Base-by-base conservation (phyloP, 306 rosid species). In the Castanea sativa region DNA sequence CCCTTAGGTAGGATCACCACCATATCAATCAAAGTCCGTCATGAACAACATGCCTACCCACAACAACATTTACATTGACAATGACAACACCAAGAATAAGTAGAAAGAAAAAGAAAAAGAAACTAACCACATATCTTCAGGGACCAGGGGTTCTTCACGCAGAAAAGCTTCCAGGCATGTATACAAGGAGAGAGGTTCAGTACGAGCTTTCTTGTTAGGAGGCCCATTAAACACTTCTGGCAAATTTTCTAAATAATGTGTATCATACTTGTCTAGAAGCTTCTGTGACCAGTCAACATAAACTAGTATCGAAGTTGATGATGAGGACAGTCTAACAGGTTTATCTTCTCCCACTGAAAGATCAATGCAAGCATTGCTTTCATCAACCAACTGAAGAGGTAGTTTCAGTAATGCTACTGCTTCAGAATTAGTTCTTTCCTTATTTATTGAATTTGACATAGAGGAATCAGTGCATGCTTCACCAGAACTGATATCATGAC, bases 81-180 rank as follows among this genome's bases (percentile, higher is more conserved):
- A 64, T 18, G 52, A 67, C 72, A 9, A 1, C 56, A 16, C 25
- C 55, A 70, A 69, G 18, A 21, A 67, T 53, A 58, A 75, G 63
- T 41, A 63, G 58, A 51, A 25, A 61, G 43, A 30, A 83, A 69
- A 73, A 83, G 78, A 73, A 70, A 35, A 80, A 76, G 21, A 78
- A 60, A 82, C 98, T 87, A 77, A 95, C 99, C 99, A 95, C 99
- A 95, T 95, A 84, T 95, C 99, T 88, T 95, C 98, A 82, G 98
- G 99, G 76, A 95, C 99, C 78, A 95, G 75, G 73, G 99, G 99
- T 81, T 95, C 99, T 89, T 95, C 99, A 25, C 98, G 96, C 82
- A 95, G 89, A 86, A 95, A 95, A 80, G 99, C 97, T 88, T 92
- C 97, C 69, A 95, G 85, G 86, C 99, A 95, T 73, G 97, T 89